These are phyloP conservation scores for Sphaerulina populicola DNA, from an alignment of 2,329 filamentous ascomycete genomes.

Conservation along the genomic window DNA sequence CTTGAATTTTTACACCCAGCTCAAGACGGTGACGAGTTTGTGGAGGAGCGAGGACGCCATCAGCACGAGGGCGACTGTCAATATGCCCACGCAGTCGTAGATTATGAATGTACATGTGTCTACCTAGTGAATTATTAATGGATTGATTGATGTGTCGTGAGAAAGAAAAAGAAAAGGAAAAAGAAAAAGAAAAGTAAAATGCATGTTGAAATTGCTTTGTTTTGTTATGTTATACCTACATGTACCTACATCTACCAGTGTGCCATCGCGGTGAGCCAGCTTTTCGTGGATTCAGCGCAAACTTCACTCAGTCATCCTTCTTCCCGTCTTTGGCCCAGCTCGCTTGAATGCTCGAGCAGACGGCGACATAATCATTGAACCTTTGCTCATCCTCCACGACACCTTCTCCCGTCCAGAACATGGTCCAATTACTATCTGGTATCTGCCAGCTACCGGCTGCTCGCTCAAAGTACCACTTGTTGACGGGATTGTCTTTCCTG, in stretches of 20 bases:
- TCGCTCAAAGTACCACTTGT: conserved; percentile 98
- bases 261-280: no score
- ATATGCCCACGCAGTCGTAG: conserved; percentile 66
- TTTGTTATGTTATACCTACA: no score
- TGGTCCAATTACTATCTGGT: conserved; percentile 77
- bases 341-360: conserved; percentile 42
- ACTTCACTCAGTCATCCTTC: conserved; percentile 26
- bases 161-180: not conserved
- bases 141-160: no score
- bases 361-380: conserved; percentile 44
- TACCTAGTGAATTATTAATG: not conserved
- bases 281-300: no score
- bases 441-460: conserved; percentile 77
- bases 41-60: conserved; percentile 84
- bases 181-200: not conserved
- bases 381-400: conserved; percentile 40
- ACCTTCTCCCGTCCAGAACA: conserved; percentile 85
- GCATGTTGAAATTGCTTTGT: not conserved
- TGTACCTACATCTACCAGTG: no score
- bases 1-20: conserved; percentile 89
- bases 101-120: not conserved
- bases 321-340: conserved; percentile 41
- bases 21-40: conserved; percentile 91
- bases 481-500: conserved; percentile 84
- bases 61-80: conserved; percentile 72